Conservation (phyloP, 2,329 filamentous ascomycete genomes). For the Fragosphaeria purpurea region DNA sequence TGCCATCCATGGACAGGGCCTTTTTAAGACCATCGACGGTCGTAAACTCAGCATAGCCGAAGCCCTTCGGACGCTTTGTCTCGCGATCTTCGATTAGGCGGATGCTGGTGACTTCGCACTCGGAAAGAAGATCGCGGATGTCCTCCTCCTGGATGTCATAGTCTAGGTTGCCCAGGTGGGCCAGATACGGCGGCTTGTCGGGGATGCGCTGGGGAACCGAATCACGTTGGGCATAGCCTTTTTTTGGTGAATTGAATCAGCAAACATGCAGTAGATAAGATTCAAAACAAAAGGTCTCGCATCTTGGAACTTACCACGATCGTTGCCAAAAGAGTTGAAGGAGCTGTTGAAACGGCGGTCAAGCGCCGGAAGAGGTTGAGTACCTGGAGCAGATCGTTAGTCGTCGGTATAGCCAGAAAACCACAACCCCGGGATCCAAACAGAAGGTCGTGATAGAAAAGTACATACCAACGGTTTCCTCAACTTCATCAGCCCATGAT, state of each 20-base stretch:
- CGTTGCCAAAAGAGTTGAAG: conserved; percentile 7
- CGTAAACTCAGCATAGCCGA: conserved; percentile 93
- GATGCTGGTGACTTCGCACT: conserved; percentile 78
- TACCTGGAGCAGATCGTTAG: conserved; percentile 29
- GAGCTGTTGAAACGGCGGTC: conserved; percentile 24
- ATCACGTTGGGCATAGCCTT: conserved; percentile 52
- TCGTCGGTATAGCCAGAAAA: too few relatives aligned
- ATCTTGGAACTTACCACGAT: conserved; percentile 9
- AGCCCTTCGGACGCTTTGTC: conserved; percentile 89
- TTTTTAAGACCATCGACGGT: conserved; percentile 83
- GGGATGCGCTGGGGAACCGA: conserved; percentile 65
- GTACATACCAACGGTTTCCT: conserved; percentile 69
- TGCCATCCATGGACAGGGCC: conserved; percentile 73
- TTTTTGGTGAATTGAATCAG: too few relatives aligned
- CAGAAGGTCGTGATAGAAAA: background rate
- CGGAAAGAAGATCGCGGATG: conserved; percentile 75
- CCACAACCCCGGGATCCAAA: too few relatives aligned
- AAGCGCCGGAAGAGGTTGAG: conserved; percentile 44
- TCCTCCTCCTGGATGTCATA: conserved; percentile 84
- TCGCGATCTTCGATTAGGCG: conserved; percentile 96
- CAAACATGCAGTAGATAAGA: background rate
- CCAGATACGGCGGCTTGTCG: conserved; percentile 86
- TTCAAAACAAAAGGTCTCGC: background rate
- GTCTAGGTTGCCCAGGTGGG: conserved; percentile 90
- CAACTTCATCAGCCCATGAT: conserved; percentile 99